Base-by-base conservation (phyloP, 163 green algal species). In the Volvox carteri region DNA sequence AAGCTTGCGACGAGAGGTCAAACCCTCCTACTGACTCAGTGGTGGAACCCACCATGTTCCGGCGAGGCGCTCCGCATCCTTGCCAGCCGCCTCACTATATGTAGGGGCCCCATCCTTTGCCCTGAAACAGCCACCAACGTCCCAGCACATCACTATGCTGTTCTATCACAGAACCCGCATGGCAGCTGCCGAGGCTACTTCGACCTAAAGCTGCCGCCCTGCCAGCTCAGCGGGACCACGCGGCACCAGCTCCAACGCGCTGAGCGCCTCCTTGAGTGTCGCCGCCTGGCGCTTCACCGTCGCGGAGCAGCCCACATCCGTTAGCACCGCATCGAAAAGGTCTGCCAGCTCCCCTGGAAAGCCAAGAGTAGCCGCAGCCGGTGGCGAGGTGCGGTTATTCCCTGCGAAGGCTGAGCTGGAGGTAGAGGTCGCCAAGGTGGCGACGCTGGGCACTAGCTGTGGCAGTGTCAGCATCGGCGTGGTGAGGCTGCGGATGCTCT, bases 241-340 rank as follows among this genome's bases (percentile, higher is more conserved):
- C 35, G 83, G 83, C 50, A 81, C 0, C 44, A 48, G 83, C 83
- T 88, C 68, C 48, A 42, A 2, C 35, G 83, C 67, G 9, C 12
- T 37, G n/a, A 88, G 25, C 50, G 83, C 83, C 68, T 88, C 83
- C 68, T 88, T 88, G 25, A 88, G 68, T 37, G 83, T 67, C 52
- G 84, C 84, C 54, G 84, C 84, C 72, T 84, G 84, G 33, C 84
- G 84, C 84, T 89, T 89, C 72, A 89, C 72, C 21, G n/a, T 72
- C n/a, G 30, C 18, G 1, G 41, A 62, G 72, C 54, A 50, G n/a
- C 84, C 72, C 84, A 77, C 72, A 21, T 89, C 84, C 52, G 92
- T 94, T 5, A 97, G 84, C 14, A 94, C 95, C 12, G 80, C 62
- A 48, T 97, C 95, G 58, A 50, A 92, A 35, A 94, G 85, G 1